These are phyloP conservation scores for Effrenium voratum DNA, from an alignment of 73 alveolate genomes.

Conservation along the genomic window DNA sequence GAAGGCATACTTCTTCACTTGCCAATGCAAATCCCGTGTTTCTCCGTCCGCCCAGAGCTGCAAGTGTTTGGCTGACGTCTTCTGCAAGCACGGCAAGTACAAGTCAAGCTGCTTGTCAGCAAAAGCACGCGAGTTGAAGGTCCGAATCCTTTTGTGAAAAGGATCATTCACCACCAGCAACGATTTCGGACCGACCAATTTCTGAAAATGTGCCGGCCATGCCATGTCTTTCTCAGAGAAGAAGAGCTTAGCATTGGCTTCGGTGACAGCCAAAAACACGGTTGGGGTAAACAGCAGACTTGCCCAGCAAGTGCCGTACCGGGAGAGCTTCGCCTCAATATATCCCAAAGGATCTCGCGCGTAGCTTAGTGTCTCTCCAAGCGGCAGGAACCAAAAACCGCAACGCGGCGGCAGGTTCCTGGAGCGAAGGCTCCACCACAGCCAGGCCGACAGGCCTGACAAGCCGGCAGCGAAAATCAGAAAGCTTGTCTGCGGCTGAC, in stretches of 20 bases:
- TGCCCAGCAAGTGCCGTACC: slow-evolving; percentile 53
- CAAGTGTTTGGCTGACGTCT: slow-evolving; percentile 39
- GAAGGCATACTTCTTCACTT: slow-evolving; percentile 53
- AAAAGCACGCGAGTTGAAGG: slow-evolving; percentile 29
- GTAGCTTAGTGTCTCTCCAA: slow-evolving; percentile 48
- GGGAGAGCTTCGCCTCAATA: slow-evolving; percentile 38
- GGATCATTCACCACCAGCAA: slow-evolving; percentile 64
- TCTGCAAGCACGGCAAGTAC: slow-evolving; percentile 18
- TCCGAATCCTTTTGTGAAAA: slow-evolving; percentile 41
- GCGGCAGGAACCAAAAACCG: slow-evolving; percentile 9
- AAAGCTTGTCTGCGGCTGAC: too few relatives aligned
- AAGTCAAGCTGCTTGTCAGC: slow-evolving; percentile 39
- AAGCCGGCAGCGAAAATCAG: too few relatives aligned
- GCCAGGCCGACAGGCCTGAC: slow-evolving; percentile 30
- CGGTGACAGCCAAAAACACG: slow-evolving; percentile 62
- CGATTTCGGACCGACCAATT: slow-evolving; percentile 1
- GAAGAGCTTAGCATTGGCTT: slow-evolving; percentile 48
- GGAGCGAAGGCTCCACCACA: not conserved
- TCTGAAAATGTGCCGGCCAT: slow-evolving; percentile 32
- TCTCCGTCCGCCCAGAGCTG: slow-evolving; percentile 4
- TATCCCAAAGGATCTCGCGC: not conserved
- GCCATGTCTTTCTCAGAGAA: slow-evolving; percentile 35
- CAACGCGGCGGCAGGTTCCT: slow-evolving; percentile 30
- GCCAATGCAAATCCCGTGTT: not conserved
- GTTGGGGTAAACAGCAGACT: not conserved